A percentile compares a stretch with the other conserved stretches of the same genome.
phyloP scores from a whole-genome alignment of 257 asterid genomes.

The Lithospermum erythrorhizon region DNA sequence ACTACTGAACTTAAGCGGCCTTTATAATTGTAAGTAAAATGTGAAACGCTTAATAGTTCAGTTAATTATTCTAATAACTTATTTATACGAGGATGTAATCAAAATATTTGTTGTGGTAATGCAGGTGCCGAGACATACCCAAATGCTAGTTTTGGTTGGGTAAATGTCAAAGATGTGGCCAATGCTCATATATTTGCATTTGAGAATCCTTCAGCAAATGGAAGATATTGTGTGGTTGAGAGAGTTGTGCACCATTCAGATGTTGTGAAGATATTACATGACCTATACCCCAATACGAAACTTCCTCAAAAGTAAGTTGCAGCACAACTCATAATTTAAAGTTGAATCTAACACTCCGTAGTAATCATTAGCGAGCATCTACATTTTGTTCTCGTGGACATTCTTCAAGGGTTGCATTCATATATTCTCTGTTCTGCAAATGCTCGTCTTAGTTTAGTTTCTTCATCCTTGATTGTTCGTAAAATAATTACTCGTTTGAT shows the following conservation, averaged over 20 bases:
- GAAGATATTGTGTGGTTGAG: conserved; percentile 58
- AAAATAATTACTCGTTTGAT: too few species aligned
- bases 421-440: too few species aligned
- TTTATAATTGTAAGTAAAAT: too few species aligned
- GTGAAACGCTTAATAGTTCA: too few species aligned
- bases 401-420: too few species aligned
- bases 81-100: not conserved
- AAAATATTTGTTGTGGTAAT: not conserved
- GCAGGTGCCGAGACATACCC: conserved; percentile 35
- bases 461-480: too few species aligned
- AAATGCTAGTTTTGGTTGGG: conserved; percentile 43
- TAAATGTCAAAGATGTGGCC: conserved; percentile 66
- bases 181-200: conserved; percentile 58
- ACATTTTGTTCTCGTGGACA: too few species aligned
- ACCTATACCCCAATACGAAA: conserved; percentile 16
- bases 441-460: too few species aligned
- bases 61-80: too few species aligned
- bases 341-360: too few species aligned
- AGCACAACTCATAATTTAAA: not conserved
- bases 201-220: conserved; percentile 58
- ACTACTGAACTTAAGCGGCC: too few species aligned
- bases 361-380: too few species aligned
- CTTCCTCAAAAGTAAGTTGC: conserved; percentile 56
- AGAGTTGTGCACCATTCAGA: conserved; percentile 44
- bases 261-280: conserved; percentile 30